Percentiles rank a stretch among this genome's conserved stretches.
Evolutionary conservation across 2,329 filamentous ascomycete species (phyloP).

Genomic region (Cladophialophora psammophila): DNA sequence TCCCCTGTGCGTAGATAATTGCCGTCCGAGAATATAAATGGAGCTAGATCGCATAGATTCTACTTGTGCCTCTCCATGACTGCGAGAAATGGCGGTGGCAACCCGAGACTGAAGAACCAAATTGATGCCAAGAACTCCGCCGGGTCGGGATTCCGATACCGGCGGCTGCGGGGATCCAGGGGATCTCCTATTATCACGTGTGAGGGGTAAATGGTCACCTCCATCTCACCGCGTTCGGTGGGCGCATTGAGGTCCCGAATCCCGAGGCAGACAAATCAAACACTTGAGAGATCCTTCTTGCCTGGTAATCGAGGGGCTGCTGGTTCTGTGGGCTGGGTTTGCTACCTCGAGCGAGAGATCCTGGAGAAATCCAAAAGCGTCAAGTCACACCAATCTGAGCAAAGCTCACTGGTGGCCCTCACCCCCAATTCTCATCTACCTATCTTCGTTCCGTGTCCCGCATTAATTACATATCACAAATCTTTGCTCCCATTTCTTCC

Average conservation of each 20-base stretch:
- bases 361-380: no score
- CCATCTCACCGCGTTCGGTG: not conserved
- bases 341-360: not conserved
- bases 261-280: conserved; percentile 9
- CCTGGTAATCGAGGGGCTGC: conserved; percentile 1
- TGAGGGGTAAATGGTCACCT: not conserved
- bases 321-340: not conserved
- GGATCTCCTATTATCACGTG: not conserved
- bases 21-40: not conserved
- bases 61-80: not conserved
- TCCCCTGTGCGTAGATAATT: not conserved
- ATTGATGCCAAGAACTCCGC: not conserved
- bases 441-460: not conserved
- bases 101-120: no score
- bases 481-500: not conserved
- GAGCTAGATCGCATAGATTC: not conserved
- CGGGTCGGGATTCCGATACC: not conserved
- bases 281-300: not conserved
- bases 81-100: not conserved
- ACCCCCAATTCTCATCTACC: not conserved
- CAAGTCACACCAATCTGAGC: no score
- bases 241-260: not conserved
- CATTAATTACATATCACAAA: not conserved
- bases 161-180: not conserved
- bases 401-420: not conserved